These are phyloP conservation scores for Brassica nigra DNA, from an alignment of 345 rosid species.

Conservation along the genomic window DNA sequence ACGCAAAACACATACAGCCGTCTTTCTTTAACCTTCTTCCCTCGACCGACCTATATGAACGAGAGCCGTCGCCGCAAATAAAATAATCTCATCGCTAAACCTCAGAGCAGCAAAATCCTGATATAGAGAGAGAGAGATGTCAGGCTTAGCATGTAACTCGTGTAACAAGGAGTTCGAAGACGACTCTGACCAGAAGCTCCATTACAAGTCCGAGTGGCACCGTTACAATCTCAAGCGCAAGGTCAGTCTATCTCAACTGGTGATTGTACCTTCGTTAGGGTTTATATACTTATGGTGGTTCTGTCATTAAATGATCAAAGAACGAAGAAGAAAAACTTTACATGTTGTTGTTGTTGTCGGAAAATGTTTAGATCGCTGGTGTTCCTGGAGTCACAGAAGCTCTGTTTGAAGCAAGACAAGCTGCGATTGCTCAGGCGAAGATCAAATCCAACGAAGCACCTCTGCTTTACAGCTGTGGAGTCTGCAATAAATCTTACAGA, in stretches of 20 bases:
- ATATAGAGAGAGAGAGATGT: slow-evolving; percentile 43
- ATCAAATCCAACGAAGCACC: slow-evolving; percentile 57
- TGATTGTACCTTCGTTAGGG: background rate
- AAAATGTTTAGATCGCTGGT: slow-evolving; percentile 70
- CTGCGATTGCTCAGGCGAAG: slow-evolving; percentile 66
- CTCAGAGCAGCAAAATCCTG: background rate
- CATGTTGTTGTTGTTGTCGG: background rate
- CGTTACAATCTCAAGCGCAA: slow-evolving; percentile 98
- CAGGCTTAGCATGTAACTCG: slow-evolving; percentile 80
- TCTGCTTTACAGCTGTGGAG: slow-evolving; percentile 73
- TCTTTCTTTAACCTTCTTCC: slow-evolving; percentile 11
- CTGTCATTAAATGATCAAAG: background rate
- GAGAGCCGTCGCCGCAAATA: slow-evolving; percentile 30
- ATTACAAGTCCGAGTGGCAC: slow-evolving; percentile 98
- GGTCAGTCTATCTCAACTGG: slow-evolving; percentile 44
- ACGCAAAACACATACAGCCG: slow-evolving; percentile 8
- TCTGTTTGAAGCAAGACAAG: slow-evolving; percentile 73
- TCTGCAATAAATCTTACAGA: slow-evolving; percentile 75
- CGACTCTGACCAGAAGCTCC: slow-evolving; percentile 82
- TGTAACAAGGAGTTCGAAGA: slow-evolving; percentile 80
- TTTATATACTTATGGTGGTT: background rate
- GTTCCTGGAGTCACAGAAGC: slow-evolving; percentile 97
- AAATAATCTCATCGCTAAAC: slow-evolving; percentile 8
- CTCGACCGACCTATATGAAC: slow-evolving; percentile 27
- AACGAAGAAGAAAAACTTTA: background rate